phyloP scores from a whole-genome alignment of 2,329 filamentous ascomycete species.

The Alternaria metachromatica region DNA sequence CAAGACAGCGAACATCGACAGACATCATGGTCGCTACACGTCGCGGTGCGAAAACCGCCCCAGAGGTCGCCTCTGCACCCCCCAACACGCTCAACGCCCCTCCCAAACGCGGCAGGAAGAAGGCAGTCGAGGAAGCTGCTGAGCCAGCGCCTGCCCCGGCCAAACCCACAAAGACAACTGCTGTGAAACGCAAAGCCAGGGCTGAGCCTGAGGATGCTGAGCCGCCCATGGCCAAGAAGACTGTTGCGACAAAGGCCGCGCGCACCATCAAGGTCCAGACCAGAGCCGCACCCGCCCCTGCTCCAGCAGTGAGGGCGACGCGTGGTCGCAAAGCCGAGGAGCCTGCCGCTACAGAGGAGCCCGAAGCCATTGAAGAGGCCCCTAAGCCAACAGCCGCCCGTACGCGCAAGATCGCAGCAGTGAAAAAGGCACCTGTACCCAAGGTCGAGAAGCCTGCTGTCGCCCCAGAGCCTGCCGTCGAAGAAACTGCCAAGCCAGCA shows the following conservation, averaged over 20 bases:
- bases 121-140: slow-evolving; percentile 29
- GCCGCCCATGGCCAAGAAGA: slow-evolving; percentile 24
- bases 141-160: slow-evolving; percentile 23
- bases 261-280: slow-evolving; percentile 30
- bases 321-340: slow-evolving; percentile 31
- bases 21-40: slow-evolving; percentile 43
- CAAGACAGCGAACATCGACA: slow-evolving; percentile 22
- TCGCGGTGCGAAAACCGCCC: slow-evolving; percentile 35
- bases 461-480: slow-evolving; percentile 14
- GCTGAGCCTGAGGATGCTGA: slow-evolving; percentile 26
- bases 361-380: slow-evolving; percentile 17
- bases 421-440: slow-evolving; percentile 22
- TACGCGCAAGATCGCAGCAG: slow-evolving; percentile 26
- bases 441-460: slow-evolving; percentile 13
- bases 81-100: slow-evolving; percentile 39
- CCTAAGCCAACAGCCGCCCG: slow-evolving; percentile 25
- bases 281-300: slow-evolving; percentile 21
- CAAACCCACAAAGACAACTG: slow-evolving; percentile 30
- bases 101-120: slow-evolving; percentile 42
- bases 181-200: slow-evolving; percentile 28
- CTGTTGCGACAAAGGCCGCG: slow-evolving; percentile 26
- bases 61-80: slow-evolving; percentile 29
- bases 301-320: slow-evolving; percentile 31
- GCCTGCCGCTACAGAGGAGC: slow-evolving; percentile 17
- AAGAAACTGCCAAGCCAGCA: slow-evolving; percentile 23